Percentiles rank a stretch among this genome's conserved stretches.
These are phyloP conservation scores for Dendrobium catenatum DNA, from an alignment of 106 monocot genomes.

Conservation along the genomic window DNA sequence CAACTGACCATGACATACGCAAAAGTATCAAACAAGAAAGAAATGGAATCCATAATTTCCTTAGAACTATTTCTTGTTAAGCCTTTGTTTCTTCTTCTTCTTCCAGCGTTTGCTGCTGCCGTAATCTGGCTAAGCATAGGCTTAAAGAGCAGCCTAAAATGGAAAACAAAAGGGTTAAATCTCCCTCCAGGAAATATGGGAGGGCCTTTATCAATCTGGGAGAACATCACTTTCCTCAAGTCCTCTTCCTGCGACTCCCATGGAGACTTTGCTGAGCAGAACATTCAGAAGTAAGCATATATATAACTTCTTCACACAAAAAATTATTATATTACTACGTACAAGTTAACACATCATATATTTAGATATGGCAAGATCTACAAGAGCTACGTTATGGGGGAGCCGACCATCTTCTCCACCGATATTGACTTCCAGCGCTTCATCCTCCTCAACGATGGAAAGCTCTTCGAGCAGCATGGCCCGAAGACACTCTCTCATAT, in stretches of 20 bases:
- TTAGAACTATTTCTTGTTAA: no score
- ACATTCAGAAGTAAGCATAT: not conserved
- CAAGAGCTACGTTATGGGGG: not conserved
- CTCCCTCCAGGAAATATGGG: slow-evolving; percentile 1
- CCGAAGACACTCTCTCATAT: not conserved
- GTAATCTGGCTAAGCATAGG: not conserved
- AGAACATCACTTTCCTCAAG: not conserved
- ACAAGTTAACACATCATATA: no score
- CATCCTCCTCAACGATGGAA: not conserved
- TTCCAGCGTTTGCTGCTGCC: not conserved
- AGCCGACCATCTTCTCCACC: not conserved
- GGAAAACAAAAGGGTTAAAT: not conserved
- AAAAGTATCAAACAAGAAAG: no score
- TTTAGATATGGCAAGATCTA: slow-evolving; percentile 3
- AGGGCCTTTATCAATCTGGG: not conserved
- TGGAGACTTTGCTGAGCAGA: not conserved
- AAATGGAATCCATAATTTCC: no score
- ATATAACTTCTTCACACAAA: not conserved
- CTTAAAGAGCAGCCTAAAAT: not conserved
- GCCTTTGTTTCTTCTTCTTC: not conserved
- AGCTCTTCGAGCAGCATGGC: not conserved
- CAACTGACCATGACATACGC: no score
- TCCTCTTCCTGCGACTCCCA: not conserved
- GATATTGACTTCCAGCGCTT: not conserved
- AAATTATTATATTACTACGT: not conserved